phyloP scores from a whole-genome alignment of 2,329 filamentous ascomycete species.

The Periconia macrospinosa region DNA sequence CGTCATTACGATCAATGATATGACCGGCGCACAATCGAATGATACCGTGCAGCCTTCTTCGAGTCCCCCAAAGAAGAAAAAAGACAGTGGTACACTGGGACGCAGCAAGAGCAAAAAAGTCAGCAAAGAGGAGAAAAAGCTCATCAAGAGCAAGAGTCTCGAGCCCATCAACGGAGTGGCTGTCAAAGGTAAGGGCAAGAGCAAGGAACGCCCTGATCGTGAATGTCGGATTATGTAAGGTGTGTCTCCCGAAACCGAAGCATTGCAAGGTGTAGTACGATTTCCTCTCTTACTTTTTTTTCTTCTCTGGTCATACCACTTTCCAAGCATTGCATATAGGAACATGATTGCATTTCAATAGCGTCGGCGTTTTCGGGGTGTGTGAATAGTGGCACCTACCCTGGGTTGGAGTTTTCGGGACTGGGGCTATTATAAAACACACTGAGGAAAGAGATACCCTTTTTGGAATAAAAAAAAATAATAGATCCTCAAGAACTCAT shows the following conservation, averaged over 20 bases:
- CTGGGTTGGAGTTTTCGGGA: too few relatives aligned
- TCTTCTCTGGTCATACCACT: background rate
- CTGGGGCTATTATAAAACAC: too few relatives aligned
- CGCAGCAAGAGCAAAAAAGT: constrained; percentile 28
- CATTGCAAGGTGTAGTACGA: background rate
- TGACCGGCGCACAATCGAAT: constrained; percentile 12
- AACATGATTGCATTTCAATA: background rate
- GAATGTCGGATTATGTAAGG: constrained; percentile 49
- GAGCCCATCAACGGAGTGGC: constrained; percentile 36
- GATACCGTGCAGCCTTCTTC: constrained; percentile 15
- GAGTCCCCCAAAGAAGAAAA: constrained; percentile 27
- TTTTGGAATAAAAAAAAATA: too few relatives aligned
- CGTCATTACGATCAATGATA: constrained; percentile 29
- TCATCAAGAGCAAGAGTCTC: constrained; percentile 44
- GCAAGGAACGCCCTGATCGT: constrained; percentile 42
- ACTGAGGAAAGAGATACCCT: too few relatives aligned
- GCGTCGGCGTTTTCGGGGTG: background rate
- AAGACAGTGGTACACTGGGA: constrained; percentile 22
- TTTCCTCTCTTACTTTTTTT: background rate
- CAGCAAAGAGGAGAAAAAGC: constrained; percentile 29
- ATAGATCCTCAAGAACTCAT: too few relatives aligned
- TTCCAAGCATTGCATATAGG: background rate
- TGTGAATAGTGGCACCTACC: too few relatives aligned
- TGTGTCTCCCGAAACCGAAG: background rate
- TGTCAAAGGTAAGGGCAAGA: constrained; percentile 31